Conservation (phyloP, 805 yeast genomes). For the Lachancea sp. region DNA sequence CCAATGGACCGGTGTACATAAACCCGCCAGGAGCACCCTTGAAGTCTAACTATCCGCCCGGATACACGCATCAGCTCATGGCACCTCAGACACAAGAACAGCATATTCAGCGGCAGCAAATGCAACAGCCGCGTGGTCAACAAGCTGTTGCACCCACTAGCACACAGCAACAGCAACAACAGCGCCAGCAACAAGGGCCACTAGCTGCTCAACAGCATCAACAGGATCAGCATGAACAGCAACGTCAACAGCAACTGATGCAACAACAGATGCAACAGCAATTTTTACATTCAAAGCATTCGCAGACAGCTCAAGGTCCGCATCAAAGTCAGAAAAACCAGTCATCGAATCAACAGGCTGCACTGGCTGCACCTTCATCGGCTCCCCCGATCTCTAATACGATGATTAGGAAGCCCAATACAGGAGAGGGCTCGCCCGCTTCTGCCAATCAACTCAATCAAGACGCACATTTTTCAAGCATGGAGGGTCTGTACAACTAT, state of each 20-base stretch:
- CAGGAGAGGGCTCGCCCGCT: constrained; percentile 1
- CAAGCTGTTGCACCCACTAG: constrained; percentile 7
- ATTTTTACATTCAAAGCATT: background rate
- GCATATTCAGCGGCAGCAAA: constrained; percentile 27
- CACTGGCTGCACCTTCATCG: background rate
- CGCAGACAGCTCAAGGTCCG: background rate
- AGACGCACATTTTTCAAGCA: constrained; percentile 12
- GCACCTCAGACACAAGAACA: constrained; percentile 31
- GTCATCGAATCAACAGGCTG: background rate
- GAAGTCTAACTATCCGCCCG: constrained; percentile 1
- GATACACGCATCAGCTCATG: constrained; percentile 17
- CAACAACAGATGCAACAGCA: constrained; percentile 1
- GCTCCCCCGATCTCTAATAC: background rate
- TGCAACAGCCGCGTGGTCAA: background rate
- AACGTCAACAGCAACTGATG: constrained; percentile 9
- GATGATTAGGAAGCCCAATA: background rate
- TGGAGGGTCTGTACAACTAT: constrained; percentile 66
- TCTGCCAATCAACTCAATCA: background rate
- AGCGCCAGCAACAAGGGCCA: no score
- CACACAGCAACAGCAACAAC: background rate
- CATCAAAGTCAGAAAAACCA: background rate
- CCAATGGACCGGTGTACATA: constrained; percentile 3
- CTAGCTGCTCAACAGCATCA: constrained; percentile 1
- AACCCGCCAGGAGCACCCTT: background rate
- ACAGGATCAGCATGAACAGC: constrained; percentile 14